Conservation (phyloP, 768 basidiomycete species). For the Suillus subalutaceus region DNA sequence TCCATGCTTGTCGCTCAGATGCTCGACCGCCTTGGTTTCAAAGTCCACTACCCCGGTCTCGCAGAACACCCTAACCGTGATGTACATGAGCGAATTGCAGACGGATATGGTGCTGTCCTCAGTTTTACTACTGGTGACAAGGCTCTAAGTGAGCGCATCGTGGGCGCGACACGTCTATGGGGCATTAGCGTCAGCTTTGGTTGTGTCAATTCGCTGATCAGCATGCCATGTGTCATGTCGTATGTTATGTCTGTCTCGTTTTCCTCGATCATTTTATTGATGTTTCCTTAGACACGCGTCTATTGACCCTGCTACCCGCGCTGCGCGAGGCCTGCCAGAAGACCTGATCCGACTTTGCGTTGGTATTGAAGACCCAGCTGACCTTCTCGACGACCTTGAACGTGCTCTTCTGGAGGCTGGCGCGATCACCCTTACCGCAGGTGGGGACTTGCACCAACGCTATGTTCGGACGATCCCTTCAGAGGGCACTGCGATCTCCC, state of each 20-base stretch:
- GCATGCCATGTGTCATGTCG: constrained; percentile 99
- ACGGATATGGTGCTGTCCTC: constrained; percentile 91
- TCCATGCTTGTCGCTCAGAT: constrained; percentile 85
- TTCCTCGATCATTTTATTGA: constrained; percentile 9
- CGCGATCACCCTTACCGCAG: constrained; percentile 66
- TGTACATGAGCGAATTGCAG: constrained; percentile 88
- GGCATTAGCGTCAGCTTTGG: constrained; percentile 98
- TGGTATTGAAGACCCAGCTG: constrained; percentile 93
- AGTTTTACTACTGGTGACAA: constrained; percentile 95
- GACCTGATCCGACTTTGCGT: constrained; percentile 97
- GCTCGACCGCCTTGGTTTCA: constrained; percentile 83
- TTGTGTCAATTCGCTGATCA: constrained; percentile 96
- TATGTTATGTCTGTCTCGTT: constrained; percentile 49
- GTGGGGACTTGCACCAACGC: constrained; percentile 50
- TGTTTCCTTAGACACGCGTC: constrained; percentile 79
- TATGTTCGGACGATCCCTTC: constrained; percentile 44
- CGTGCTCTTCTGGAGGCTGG: constrained; percentile 90
- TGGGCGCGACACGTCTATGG: constrained; percentile 92
- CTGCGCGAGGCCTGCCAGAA: constrained; percentile 97
- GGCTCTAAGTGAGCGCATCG: constrained; percentile 86
- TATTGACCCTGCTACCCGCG: constrained; percentile 93
- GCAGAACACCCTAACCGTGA: constrained; percentile 79
- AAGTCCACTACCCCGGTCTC: constrained; percentile 91
- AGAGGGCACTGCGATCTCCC: constrained; percentile 43
- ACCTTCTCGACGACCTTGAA: constrained; percentile 94